phyloP scores from a whole-genome alignment of 768 basidiomycete genomes.

The Trametes coccinea region DNA sequence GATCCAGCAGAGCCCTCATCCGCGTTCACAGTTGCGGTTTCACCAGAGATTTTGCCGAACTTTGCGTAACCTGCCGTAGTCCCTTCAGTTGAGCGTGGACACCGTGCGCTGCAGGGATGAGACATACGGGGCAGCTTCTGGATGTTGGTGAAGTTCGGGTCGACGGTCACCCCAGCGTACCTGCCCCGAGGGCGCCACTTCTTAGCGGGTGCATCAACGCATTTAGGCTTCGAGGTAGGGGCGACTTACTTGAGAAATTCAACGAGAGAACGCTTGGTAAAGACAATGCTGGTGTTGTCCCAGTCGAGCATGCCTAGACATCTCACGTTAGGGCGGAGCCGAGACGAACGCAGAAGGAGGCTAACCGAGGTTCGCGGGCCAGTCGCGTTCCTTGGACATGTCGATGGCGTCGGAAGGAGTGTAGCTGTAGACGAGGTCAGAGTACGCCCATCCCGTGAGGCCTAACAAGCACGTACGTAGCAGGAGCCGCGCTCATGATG shows the following conservation, averaged over 20 bases:
- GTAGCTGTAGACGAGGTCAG: slow-evolving; percentile 44
- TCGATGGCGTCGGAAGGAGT: slow-evolving; percentile 58
- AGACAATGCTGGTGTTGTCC: slow-evolving; percentile 74
- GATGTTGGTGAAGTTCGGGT: slow-evolving; percentile 73
- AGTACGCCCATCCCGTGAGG: not conserved
- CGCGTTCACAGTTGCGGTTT: slow-evolving; percentile 25
- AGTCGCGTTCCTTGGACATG: slow-evolving; percentile 68
- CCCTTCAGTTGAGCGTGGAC: slow-evolving; percentile 2
- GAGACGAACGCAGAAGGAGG: not conserved
- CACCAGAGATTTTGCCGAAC: slow-evolving; percentile 57
- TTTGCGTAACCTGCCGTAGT: slow-evolving; percentile 59
- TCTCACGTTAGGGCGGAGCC: not conserved
- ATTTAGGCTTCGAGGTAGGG: slow-evolving; percentile 2
- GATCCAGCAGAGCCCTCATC: slow-evolving; percentile 14
- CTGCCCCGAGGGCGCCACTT: slow-evolving; percentile 36
- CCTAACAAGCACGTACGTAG: slow-evolving; percentile 37
- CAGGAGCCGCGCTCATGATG: slow-evolving; percentile 29
- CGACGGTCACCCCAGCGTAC: slow-evolving; percentile 73
- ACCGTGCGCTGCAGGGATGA: not conserved
- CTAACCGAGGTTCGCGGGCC: slow-evolving; percentile 67
- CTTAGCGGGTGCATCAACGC: slow-evolving; percentile 20
- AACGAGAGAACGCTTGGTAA: slow-evolving; percentile 73
- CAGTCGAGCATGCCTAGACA: slow-evolving; percentile 73
- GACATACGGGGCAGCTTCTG: slow-evolving; percentile 70
- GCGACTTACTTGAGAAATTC: slow-evolving; percentile 72